Conservation (phyloP, 495 filamentous ascomycete species). For the Penicillium angulare region DNA sequence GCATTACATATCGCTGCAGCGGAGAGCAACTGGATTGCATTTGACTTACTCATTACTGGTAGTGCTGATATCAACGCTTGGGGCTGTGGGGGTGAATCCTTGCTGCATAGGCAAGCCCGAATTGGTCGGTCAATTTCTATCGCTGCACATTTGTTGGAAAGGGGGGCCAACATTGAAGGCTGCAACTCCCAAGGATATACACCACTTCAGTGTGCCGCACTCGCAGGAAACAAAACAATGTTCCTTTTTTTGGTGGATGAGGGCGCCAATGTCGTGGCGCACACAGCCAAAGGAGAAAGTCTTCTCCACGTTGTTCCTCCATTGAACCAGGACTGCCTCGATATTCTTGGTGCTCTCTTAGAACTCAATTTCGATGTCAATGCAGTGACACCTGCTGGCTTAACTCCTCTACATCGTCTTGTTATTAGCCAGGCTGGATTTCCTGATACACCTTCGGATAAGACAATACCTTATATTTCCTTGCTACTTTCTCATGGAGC, state of each 20-base stretch:
- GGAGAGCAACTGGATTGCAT: constrained; percentile 28
- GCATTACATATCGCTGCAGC: constrained; percentile 29
- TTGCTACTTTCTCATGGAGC: too few relatives aligned
- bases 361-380: constrained; percentile 11
- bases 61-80: constrained; percentile 36
- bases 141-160: constrained; percentile 19
- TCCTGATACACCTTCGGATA: constrained; percentile 15
- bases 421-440: constrained; percentile 19
- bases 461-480: too few relatives aligned
- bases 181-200: constrained; percentile 30
- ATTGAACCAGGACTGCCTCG: constrained; percentile 20
- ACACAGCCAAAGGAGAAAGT: constrained; percentile 29
- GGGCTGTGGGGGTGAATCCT: constrained; percentile 25
- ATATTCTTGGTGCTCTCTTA: constrained; percentile 32
- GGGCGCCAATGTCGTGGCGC: constrained; percentile 27
- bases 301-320: constrained; percentile 32
- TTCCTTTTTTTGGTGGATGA: constrained; percentile 24
- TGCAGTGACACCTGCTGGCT: constrained; percentile 22
- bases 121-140: constrained; percentile 7
- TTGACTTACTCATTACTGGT: constrained; percentile 29
- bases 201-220: constrained; percentile 34
- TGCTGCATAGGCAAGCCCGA: constrained; percentile 30
- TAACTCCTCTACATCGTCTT: constrained; percentile 30
- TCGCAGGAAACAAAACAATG: constrained; percentile 26
- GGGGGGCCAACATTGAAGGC: constrained; percentile 36